phyloP scores from a whole-genome alignment of 495 filamentous ascomycete genomes.

The Lasiosphaeriaceae sp. region DNA sequence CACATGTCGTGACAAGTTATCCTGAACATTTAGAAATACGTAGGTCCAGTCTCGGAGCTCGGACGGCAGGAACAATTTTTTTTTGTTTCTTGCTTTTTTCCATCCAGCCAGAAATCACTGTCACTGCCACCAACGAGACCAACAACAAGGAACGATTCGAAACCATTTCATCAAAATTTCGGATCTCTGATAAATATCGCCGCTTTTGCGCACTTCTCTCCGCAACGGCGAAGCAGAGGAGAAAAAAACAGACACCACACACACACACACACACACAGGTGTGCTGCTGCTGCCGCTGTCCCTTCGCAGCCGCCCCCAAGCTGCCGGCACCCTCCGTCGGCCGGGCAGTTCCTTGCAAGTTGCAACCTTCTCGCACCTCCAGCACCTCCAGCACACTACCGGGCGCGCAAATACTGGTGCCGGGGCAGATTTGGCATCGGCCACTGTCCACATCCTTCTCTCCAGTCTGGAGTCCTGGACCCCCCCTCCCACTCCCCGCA shows the following conservation, averaged over 20 bases:
- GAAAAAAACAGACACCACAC: too few relatives aligned
- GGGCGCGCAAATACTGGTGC: not conserved
- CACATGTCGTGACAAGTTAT: slow-evolving; percentile 12
- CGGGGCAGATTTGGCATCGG: not conserved
- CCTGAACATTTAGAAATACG: too few relatives aligned
- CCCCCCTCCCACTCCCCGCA: too few relatives aligned
- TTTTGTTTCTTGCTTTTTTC: not conserved
- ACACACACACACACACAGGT: too few relatives aligned
- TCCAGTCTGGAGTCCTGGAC: too few relatives aligned
- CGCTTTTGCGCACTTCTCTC: not conserved
- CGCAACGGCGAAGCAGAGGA: not conserved
- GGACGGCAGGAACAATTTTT: slow-evolving; percentile 33
- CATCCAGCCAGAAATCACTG: slow-evolving; percentile 8
- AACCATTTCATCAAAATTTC: too few relatives aligned
- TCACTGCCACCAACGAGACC: too few relatives aligned
- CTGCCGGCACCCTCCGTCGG: slow-evolving; percentile 17
- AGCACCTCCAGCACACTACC: not conserved
- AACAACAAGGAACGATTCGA: slow-evolving; percentile 7
- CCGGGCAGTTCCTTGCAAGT: not conserved
- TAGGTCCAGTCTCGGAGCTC: slow-evolving; percentile 25
- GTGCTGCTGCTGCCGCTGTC: not conserved
- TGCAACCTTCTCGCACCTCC: not conserved
- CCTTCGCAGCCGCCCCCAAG: slow-evolving; percentile 12
- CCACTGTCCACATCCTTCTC: not conserved
- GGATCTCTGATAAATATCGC: too few relatives aligned